Percentiles rank a stretch among this genome's conserved stretches.
Conservation (phyloP, 495 filamentous ascomycete species). For the Staphylotrichum tortipilum region DNA sequence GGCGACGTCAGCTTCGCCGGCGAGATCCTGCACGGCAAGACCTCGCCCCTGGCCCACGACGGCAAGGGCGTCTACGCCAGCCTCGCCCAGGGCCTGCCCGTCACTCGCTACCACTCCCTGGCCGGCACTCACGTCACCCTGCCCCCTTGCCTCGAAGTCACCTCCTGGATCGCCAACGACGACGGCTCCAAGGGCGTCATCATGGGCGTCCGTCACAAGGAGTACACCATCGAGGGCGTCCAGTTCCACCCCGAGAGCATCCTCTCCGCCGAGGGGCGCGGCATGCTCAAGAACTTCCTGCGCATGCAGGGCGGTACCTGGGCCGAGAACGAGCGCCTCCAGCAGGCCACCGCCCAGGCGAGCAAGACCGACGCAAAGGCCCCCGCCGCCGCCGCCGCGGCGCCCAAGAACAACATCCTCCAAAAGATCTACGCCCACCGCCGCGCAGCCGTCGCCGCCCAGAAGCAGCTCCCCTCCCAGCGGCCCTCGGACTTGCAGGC, state of each 20-base stretch:
- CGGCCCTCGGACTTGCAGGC: slow-evolving; percentile 79
- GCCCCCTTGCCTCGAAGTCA: slow-evolving; percentile 78
- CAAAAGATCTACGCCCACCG: slow-evolving; percentile 88
- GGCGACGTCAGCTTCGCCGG: slow-evolving; percentile 87
- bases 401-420: slow-evolving; percentile 74
- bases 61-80: slow-evolving; percentile 75
- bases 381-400: slow-evolving; percentile 21
- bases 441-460: slow-evolving; percentile 62
- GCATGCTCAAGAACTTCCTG: slow-evolving; percentile 90
- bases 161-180: slow-evolving; percentile 76
- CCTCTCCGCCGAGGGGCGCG: slow-evolving; percentile 74
- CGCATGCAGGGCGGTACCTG: slow-evolving; percentile 81
- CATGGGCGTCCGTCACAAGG: slow-evolving; percentile 93
- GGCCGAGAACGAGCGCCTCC: slow-evolving; percentile 59
- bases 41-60: slow-evolving; percentile 81
- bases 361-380: slow-evolving; percentile 16
- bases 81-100: slow-evolving; percentile 65
- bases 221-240: slow-evolving; percentile 81
- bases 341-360: slow-evolving; percentile 28
- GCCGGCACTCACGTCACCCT: slow-evolving; percentile 87
- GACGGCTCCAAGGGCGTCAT: slow-evolving; percentile 66
- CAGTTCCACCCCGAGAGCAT: slow-evolving; percentile 99
- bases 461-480: slow-evolving; percentile 80
- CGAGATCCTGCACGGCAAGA: slow-evolving; percentile 96
- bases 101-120: slow-evolving; percentile 94